Conservation (phyloP, 2,329 filamentous ascomycete species). For the Colletotrichum costaricense region DNA sequence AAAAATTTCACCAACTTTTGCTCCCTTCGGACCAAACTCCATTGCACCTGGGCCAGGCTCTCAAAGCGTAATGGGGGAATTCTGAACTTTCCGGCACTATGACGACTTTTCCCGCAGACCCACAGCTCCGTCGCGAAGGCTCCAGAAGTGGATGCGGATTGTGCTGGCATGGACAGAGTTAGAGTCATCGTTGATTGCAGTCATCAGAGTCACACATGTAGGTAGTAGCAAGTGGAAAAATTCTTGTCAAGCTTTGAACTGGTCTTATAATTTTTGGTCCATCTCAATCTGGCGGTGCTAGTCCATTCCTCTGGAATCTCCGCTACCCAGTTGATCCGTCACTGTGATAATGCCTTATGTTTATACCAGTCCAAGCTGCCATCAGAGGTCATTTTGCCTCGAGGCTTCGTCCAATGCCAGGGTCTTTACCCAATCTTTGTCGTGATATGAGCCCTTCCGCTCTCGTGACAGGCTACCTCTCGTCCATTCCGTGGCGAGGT, state of each 20-base stretch:
- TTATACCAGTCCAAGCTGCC: conserved; percentile 9
- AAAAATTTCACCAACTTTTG: not conserved
- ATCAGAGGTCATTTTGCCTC: not conserved
- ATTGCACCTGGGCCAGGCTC: not conserved
- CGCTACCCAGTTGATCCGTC: conserved; percentile 12
- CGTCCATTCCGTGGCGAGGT: conserved; percentile 13
- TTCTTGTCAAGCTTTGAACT: not conserved
- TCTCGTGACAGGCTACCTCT: conserved; percentile 1
- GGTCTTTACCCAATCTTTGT: not conserved
- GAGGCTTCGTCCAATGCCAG: conserved; percentile 3
- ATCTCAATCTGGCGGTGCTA: conserved; percentile 17
- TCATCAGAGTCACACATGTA: conserved; percentile 3
- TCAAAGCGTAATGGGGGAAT: conserved; percentile 12
- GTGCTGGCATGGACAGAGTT: conserved; percentile 1
- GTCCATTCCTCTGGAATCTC: not conserved
- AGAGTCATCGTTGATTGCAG: conserved; percentile 24
- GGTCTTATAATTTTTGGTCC: not conserved
- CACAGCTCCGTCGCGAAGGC: conserved; percentile 22
- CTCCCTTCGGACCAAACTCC: conserved; percentile 5
- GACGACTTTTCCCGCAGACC: conserved; percentile 29
- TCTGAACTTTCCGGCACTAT: conserved; percentile 23
- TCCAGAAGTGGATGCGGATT: conserved; percentile 21
- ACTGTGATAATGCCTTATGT: conserved; percentile 1
- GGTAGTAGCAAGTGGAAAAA: not conserved
- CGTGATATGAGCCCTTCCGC: not conserved